Base-by-base conservation (phyloP, 768 basidiomycete species). In the Mrakia gelida region DNA sequence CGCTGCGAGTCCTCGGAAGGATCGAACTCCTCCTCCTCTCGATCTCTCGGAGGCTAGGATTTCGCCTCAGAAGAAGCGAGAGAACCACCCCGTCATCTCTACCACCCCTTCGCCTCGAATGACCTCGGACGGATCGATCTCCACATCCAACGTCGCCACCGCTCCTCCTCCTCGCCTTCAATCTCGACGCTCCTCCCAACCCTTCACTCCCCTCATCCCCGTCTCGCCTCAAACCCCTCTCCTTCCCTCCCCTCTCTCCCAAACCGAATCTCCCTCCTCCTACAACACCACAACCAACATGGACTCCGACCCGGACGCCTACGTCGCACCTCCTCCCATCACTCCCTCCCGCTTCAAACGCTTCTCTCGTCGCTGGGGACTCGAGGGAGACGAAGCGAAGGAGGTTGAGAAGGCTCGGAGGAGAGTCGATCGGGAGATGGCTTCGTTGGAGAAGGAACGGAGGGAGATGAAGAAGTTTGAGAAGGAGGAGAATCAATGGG, bases 361-460 rank as follows among this genome's bases (percentile, higher is more conserved):
- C 8, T 54, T 73, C 52, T 73, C 72, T 30, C 52, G 49, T 10
- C 72, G 54, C 15, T 73, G 72, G 72, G 56, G 67, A 41, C 67
- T 59, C 26, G 72, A 61, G 28, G 34, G 34, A 16, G 56, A 38
- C 56, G 72, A 75, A 7, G 30, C 45, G 62, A 75, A 75, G 61
- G 75, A 67, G 3, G 61, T 18, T 9, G 45, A 38, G 26, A 75
- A 75, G 30, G 75, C 75, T 52, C 43, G 75, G 10, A 67, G 54
- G 28, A 45, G 62, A 26, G 75, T 75, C 28, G 63, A 67, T 32
- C 61, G 61, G 18, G 75, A 75, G 75, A 34, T 75, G 59, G 67
- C 49, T 32, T 23, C 62, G 23, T 41, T 68, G 28, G 75, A 75
- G 45, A 75, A 75, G 65, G 74, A 75, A 15, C 26, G 45, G 43